Percentiles rank a stretch among this genome's conserved stretches.
Conservation (phyloP, 352 stramenopile genomes). For the Phytophthora sp. region DNA sequence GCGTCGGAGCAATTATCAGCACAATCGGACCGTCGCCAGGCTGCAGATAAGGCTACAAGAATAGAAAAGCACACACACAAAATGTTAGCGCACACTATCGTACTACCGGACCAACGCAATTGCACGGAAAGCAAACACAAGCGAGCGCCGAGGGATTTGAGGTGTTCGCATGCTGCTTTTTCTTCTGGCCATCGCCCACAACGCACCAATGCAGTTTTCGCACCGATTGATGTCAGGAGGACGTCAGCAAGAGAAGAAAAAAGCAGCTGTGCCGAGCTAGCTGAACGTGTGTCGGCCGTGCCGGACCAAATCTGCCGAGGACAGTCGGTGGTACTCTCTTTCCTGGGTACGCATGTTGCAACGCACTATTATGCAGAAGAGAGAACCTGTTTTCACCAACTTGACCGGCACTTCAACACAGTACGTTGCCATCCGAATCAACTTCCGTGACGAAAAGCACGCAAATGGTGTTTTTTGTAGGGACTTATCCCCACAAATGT, state of each 20-base stretch:
- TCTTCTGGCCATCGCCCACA: constrained; percentile 47
- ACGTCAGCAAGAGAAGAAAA: constrained; percentile 40
- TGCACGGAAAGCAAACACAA: constrained; percentile 51
- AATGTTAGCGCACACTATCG: constrained; percentile 34
- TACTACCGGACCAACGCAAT: constrained; percentile 9
- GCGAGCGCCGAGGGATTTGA: constrained; percentile 50
- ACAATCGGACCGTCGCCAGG: constrained; percentile 99
- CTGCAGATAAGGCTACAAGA: constrained; percentile 88
- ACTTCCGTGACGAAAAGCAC: constrained; percentile 23
- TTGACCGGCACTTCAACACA: constrained; percentile 36
- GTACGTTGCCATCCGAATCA: constrained; percentile 31
- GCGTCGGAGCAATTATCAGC: constrained; percentile 97
- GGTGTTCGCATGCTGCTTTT: constrained; percentile 55
- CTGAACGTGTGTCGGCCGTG: constrained; percentile 31
- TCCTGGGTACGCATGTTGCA: constrained; percentile 5
- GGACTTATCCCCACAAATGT: constrained; percentile 5
- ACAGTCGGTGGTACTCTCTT: constrained; percentile 10
- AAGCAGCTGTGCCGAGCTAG: constrained; percentile 19
- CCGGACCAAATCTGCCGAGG: constrained; percentile 16
- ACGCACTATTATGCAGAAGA: constrained; percentile 4
- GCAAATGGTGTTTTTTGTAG: constrained; percentile 13
- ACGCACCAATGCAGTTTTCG: constrained; percentile 51
- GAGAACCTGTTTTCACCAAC: constrained; percentile 19
- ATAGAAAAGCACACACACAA: constrained; percentile 27
- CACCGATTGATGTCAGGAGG: constrained; percentile 39